phyloP scores from a whole-genome alignment of 176 grass and related monocot genomes.

The Oryza nivara region DNA sequence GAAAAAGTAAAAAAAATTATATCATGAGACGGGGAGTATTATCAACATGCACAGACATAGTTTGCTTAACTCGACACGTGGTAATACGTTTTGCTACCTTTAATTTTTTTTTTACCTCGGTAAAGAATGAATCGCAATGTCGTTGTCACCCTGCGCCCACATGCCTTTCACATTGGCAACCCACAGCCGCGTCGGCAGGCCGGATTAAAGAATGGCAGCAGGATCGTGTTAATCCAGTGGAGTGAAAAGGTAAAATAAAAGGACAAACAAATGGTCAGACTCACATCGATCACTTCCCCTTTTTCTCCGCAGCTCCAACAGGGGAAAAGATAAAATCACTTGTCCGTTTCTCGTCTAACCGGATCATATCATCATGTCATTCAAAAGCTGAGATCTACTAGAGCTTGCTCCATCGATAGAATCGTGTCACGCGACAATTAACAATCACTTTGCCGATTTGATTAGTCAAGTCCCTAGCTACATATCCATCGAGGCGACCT shows the following conservation, averaged over 20 bases:
- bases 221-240: neutral
- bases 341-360: neutral
- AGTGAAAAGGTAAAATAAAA: neutral
- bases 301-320: slow-evolving; percentile 25
- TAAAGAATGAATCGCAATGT: neutral
- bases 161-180: neutral
- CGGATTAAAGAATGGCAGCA: neutral
- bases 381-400: neutral
- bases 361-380: neutral
- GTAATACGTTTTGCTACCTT: neutral
- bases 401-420: neutral
- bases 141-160: neutral
- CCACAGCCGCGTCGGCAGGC: neutral
- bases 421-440: neutral
- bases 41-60: too few relatives aligned
- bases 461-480: neutral
- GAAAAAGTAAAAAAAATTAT: too few relatives aligned
- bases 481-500: neutral
- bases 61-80: neutral
- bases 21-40: too few relatives aligned
- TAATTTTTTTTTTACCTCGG: neutral
- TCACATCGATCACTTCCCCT: neutral
- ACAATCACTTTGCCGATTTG: neutral
- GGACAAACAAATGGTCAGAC: neutral
- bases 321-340: neutral